Percentiles rank a stretch among this genome's conserved stretches.
phyloP scores from a whole-genome alignment of 371 early-diverging fungal genomes.

The Mucor plumbeus region DNA sequence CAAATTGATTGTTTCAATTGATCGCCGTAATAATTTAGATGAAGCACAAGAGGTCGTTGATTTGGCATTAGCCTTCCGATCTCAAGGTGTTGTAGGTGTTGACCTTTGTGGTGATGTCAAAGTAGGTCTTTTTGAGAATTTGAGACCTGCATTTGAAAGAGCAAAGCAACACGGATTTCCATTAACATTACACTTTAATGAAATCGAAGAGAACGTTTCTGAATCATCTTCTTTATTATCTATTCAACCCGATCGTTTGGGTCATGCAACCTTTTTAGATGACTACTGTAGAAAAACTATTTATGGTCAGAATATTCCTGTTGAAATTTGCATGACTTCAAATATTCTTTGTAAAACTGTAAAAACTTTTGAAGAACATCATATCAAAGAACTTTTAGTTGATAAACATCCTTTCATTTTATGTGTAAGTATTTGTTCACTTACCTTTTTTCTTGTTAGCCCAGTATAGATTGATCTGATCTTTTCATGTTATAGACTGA shows the following conservation, averaged over 20 bases:
- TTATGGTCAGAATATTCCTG: slow-evolving; percentile 46
- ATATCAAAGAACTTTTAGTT: slow-evolving; percentile 52
- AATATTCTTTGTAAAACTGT: slow-evolving; percentile 68
- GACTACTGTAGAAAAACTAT: slow-evolving; percentile 43
- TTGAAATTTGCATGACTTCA: slow-evolving; percentile 75
- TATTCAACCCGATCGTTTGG: slow-evolving; percentile 58
- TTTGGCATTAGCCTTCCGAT: slow-evolving; percentile 53
- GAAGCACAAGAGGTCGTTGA: slow-evolving; percentile 61
- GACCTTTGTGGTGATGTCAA: slow-evolving; percentile 70
- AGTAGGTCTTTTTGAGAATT: slow-evolving; percentile 45
- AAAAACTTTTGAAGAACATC: slow-evolving; percentile 54
- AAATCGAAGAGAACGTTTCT: slow-evolving; percentile 48
- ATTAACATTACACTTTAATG: slow-evolving; percentile 66
- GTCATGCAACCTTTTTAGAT: slow-evolving; percentile 64
- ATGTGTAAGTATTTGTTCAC: slow-evolving; percentile 51
- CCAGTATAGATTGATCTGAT: not conserved
- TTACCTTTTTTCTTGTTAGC: not conserved
- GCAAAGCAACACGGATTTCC: slow-evolving; percentile 57
- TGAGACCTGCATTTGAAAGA: slow-evolving; percentile 57
- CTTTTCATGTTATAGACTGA: slow-evolving; percentile 47
- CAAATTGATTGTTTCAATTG: slow-evolving; percentile 59
- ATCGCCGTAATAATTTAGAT: slow-evolving; percentile 59
- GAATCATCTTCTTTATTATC: slow-evolving; percentile 53
- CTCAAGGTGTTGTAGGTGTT: slow-evolving; percentile 60
- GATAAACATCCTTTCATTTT: slow-evolving; percentile 58